Conservation (phyloP, 768 basidiomycete species). For the Serendipita indica region DNA sequence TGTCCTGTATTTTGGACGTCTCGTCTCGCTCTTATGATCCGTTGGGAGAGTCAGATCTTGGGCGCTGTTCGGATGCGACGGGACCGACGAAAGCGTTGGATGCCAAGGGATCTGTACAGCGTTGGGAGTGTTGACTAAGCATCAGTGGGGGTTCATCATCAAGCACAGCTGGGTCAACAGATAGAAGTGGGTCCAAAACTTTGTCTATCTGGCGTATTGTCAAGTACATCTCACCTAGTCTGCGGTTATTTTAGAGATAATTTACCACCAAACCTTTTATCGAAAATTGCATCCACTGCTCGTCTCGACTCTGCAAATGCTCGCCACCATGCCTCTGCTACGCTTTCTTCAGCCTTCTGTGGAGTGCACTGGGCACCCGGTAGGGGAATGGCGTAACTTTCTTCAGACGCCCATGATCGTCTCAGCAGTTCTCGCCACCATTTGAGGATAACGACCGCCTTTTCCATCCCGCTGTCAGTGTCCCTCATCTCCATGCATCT, state of each 20-base stretch:
- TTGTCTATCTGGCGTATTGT: too few relatives aligned
- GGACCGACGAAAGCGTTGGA: too few relatives aligned
- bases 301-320: constrained; percentile 56
- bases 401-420: not conserved
- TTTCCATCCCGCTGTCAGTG: constrained; percentile 52
- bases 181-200: too few relatives aligned
- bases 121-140: too few relatives aligned
- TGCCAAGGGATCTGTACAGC: too few relatives aligned
- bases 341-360: constrained; percentile 5
- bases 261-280: constrained; percentile 56
- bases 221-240: too few relatives aligned
- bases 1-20: too few relatives aligned
- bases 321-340: constrained; percentile 65
- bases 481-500: constrained; percentile 44
- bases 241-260: constrained; percentile 40
- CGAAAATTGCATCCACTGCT: constrained; percentile 48
- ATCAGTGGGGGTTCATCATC: too few relatives aligned
- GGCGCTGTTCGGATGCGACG: too few relatives aligned
- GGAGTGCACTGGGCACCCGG: not conserved
- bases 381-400: not conserved
- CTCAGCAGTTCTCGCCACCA: constrained; percentile 65
- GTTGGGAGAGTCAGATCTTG: too few relatives aligned
- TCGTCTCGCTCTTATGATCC: too few relatives aligned
- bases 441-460: constrained; percentile 52
- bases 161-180: too few relatives aligned